Conservation (phyloP, 2,329 filamentous ascomycete species). For the Penicillium sp. region DNA sequence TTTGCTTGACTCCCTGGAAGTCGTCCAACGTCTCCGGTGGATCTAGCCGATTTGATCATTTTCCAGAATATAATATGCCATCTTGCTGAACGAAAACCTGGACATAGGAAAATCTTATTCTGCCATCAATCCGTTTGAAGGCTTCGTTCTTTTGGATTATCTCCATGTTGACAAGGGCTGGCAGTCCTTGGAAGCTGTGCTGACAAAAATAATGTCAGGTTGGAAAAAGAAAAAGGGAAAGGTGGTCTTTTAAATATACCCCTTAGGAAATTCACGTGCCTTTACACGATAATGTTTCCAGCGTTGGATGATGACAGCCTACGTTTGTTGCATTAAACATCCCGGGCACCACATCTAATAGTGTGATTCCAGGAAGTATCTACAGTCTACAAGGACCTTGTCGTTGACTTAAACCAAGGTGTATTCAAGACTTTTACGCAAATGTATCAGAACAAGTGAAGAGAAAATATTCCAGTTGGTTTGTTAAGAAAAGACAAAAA, state of each 20-base stretch:
- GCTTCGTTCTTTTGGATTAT: slow-evolving; percentile 22
- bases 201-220: too few species aligned
- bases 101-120: slow-evolving; percentile 22
- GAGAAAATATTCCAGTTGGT: slow-evolving; percentile 12
- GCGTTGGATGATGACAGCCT: too few species aligned
- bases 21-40: slow-evolving; percentile 14
- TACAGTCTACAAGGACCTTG: too few species aligned
- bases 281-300: too few species aligned
- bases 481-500: slow-evolving; percentile 18
- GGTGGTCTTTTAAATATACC: too few species aligned
- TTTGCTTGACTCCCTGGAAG: slow-evolving; percentile 17
- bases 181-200: background rate
- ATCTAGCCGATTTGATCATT: slow-evolving; percentile 18
- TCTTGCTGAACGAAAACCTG: slow-evolving; percentile 18
- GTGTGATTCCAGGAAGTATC: too few species aligned
- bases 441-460: background rate
- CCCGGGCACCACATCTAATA: too few species aligned
- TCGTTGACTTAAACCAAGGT: background rate
- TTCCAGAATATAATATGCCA: slow-evolving; percentile 22
- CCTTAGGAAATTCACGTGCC: too few species aligned
- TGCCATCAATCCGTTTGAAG: slow-evolving; percentile 17
- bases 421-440: background rate
- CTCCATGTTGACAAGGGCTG: slow-evolving; percentile 14
- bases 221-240: too few species aligned
- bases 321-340: too few species aligned